These are phyloP conservation scores for Raddia distichophylla DNA, from an alignment of 176 grass and related monocot genomes.

Conservation along the genomic window DNA sequence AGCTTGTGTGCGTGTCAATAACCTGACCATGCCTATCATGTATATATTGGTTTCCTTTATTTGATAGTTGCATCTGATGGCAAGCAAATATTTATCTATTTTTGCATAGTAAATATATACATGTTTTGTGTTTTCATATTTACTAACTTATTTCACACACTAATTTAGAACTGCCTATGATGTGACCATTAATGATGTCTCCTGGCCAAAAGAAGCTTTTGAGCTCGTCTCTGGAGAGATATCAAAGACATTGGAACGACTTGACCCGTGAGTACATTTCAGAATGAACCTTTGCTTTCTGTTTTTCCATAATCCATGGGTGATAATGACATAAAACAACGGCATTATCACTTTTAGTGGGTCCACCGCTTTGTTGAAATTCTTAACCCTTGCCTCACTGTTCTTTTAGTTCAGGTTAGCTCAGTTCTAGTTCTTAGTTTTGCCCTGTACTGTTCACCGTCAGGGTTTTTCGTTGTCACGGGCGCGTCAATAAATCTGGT, in stretches of 20 bases:
- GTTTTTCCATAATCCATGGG: neutral
- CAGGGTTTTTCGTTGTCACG: no score
- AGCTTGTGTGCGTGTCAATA: neutral
- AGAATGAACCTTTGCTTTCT: conserved; percentile 9
- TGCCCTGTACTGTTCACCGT: no score
- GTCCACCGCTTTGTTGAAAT: conserved; percentile 68
- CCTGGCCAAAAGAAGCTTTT: conserved; percentile 81
- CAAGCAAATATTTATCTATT: neutral
- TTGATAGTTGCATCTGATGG: neutral
- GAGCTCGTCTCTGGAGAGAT: conserved; percentile 71
- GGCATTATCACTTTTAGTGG: conserved; percentile 54
- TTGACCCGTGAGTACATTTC: conserved; percentile 81
- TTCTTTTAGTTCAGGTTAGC: no score
- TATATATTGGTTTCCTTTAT: neutral
- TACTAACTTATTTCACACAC: neutral
- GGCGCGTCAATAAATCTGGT: no score
- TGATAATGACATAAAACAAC: conserved; percentile 28
- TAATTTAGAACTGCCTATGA: conserved; percentile 95
- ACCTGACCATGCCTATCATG: neutral
- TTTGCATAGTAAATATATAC: neutral
- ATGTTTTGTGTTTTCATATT: neutral
- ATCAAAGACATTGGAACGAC: conserved; percentile 86
- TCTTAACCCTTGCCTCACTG: no score
- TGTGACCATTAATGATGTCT: conserved; percentile 82
- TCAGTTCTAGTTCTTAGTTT: no score